These are phyloP conservation scores for Pistacia integerrima DNA, from an alignment of 345 rosid genomes.

Conservation along the genomic window DNA sequence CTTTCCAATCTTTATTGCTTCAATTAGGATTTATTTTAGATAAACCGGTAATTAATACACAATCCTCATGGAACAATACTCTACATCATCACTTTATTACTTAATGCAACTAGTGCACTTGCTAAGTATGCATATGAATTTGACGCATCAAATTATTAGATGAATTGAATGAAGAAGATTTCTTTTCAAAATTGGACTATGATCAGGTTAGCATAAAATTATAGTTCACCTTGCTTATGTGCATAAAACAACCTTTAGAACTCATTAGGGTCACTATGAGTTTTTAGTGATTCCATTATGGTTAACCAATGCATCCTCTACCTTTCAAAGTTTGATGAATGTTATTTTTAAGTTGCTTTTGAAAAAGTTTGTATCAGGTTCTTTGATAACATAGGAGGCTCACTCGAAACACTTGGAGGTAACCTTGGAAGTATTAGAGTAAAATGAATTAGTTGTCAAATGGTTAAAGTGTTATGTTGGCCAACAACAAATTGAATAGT, in stretches of 20 bases:
- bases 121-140: too few relatives aligned
- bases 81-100: too few relatives aligned
- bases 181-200: not conserved
- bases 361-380: not conserved
- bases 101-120: too few relatives aligned
- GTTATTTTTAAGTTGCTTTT: not conserved
- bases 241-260: not conserved
- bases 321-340: not conserved
- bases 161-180: not conserved
- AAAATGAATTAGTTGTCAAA: not conserved
- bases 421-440: not conserved
- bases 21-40: too few relatives aligned
- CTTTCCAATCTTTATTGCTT: too few relatives aligned
- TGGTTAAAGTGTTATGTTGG: too few relatives aligned
- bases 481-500: too few relatives aligned
- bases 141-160: not conserved
- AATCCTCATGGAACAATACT: too few relatives aligned
- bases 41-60: too few relatives aligned
- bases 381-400: not conserved
- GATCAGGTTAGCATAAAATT: not conserved
- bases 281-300: not conserved
- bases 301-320: not conserved
- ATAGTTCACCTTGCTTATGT: not conserved
- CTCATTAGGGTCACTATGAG: too few relatives aligned
- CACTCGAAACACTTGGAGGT: not conserved